phyloP scores from a whole-genome alignment of 2,329 filamentous ascomycete genomes.

The Spiromastix sp. region DNA sequence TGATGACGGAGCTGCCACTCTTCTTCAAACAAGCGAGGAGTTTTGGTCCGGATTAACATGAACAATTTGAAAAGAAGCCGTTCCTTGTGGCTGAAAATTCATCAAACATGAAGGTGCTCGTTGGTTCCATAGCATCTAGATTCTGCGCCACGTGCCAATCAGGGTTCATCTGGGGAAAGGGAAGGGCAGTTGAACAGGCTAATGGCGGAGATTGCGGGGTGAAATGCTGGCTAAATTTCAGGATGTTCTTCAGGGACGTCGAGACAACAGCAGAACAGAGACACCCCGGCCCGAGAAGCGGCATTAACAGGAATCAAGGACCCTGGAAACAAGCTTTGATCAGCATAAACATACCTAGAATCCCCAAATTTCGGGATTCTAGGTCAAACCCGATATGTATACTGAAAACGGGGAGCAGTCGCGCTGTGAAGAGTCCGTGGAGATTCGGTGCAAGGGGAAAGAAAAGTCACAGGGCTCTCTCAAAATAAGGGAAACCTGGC shows the following conservation, averaged over 20 bases:
- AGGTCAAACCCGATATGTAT: no score
- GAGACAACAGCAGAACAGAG: not conserved
- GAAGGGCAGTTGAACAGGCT: not conserved
- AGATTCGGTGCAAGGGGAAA: no score
- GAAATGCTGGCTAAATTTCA: not conserved
- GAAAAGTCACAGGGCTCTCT: no score
- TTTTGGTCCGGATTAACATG: no score
- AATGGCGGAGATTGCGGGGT: not conserved
- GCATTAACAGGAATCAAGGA: not conserved
- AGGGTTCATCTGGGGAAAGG: constrained; percentile 1
- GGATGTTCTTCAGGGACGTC: not conserved
- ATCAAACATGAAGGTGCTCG: not conserved
- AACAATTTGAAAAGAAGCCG: no score
- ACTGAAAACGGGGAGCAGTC: no score
- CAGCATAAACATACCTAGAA: no score
- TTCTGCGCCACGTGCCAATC: not conserved
- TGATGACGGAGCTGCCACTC: not conserved
- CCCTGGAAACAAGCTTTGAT: not conserved
- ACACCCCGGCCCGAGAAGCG: no score
- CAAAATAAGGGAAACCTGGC: no score
- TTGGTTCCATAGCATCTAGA: not conserved
- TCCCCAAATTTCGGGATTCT: no score
- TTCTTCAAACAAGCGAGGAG: not conserved
- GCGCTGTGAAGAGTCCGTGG: no score
- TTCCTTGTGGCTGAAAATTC: no score